These are phyloP conservation scores for Fraxinus angustifolia DNA, from an alignment of 305 asterid species.

Conservation along the genomic window DNA sequence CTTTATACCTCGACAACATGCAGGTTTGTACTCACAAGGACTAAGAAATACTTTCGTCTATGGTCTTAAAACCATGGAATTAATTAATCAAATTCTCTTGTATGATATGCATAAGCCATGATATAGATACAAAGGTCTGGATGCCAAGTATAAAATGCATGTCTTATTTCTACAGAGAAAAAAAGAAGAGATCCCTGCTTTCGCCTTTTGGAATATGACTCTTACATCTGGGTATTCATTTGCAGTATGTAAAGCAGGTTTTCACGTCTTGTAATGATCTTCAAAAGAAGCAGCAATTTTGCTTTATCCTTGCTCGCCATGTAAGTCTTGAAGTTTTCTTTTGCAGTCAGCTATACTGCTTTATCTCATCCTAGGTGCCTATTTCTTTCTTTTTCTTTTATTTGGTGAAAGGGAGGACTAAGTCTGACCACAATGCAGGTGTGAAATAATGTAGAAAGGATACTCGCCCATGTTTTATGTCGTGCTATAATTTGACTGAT, in stretches of 20 bases:
- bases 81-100: background rate
- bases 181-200: background rate
- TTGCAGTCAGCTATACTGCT: background rate
- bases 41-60: constrained; percentile 10
- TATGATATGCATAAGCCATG: background rate
- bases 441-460: background rate
- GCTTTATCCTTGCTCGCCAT: constrained; percentile 91
- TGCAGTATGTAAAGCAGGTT: constrained; percentile 86
- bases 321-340: constrained; percentile 44
- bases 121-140: background rate
- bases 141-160: constrained; percentile 7
- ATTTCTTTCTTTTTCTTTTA: background rate
- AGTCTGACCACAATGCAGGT: background rate
- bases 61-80: constrained; percentile 8
- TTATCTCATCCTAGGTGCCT: background rate
- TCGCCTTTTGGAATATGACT: background rate
- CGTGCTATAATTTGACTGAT: background rate
- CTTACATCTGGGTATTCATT: constrained; percentile 25
- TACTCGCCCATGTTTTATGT: background rate
- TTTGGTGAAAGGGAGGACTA: background rate
- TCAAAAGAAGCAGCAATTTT: constrained; percentile 69
- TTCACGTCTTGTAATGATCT: constrained; percentile 59
- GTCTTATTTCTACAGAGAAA: background rate
- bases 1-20: constrained; percentile 71
- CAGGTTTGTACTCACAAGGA: constrained; percentile 48